Evolutionary conservation across 2,329 filamentous ascomycete species (phyloP), one percentile per base, ranked within the genome.

Genomic region (Neopestalotiopsis clavispora): DNA sequence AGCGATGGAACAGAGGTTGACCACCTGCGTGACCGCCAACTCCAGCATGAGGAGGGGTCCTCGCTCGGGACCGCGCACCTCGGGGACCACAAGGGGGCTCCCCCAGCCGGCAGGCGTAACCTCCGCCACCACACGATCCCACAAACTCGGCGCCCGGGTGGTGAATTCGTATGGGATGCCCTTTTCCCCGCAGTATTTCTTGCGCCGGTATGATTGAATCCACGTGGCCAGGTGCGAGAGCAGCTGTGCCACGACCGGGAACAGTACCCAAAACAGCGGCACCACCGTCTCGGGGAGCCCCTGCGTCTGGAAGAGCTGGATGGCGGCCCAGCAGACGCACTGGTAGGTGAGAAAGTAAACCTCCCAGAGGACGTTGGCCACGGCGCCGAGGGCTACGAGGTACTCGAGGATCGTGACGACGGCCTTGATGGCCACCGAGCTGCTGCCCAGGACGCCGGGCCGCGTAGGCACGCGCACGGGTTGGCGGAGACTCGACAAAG

Each of bases 231-330:
- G 45, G 3, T 66, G 23, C 40, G 56, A 66, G 38, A 66, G 12
- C 17, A 52, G 23, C 20, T 66, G 64, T 1, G 34, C 64, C 20
- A 52, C 40, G 23, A 66, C 23, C n/a, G 20, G 40, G n/a, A 66
- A 66, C 1, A 66, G 45, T 4, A 12, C 45, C 64, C 64, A 66
- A 5, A 66, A 30, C 3, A 56, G 64, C 38, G 42, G 38, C 5
- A 57, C 64, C 17, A 32, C 64, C 0, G 64, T 66, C 40, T 66
- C 64, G 12, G 64, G 64, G 4, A 66, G 28, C 4, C 56, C 45
- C 20, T 28, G n/a, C 4, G 42, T 66, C n/a, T 66, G 64, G 3
- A 52, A 66, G 42, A 56, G 42, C 9, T 66, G 64, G 13, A 66
- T 66, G 0, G 38, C 45, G 4, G 64, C 64, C 64, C 64, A 66